phyloP scores from a whole-genome alignment of 2,329 filamentous ascomycete species.

The Exophiala dermatitidis region DNA sequence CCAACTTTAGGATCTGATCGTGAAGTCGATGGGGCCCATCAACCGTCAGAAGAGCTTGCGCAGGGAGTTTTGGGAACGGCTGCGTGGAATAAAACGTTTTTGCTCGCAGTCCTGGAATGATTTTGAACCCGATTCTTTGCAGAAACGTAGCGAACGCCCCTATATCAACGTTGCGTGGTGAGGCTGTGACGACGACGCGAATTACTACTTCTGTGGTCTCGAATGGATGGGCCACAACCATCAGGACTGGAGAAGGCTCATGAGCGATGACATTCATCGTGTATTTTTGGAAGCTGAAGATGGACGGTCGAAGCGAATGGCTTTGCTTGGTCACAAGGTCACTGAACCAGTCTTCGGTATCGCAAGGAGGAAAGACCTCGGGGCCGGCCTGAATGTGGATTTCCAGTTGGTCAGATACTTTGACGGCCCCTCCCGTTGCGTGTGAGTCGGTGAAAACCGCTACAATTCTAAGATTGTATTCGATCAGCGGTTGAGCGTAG shows the following conservation, averaged over 20 bases:
- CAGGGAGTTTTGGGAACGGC: conserved; percentile 1
- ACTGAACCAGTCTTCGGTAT: background rate
- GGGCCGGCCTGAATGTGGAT: background rate
- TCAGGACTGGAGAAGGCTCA: background rate
- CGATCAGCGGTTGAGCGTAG: background rate
- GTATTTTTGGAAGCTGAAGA: background rate
- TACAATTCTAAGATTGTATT: background rate
- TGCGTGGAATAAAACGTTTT: conserved; percentile 8
- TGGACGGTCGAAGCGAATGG: background rate
- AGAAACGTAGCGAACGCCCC: background rate
- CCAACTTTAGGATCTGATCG: conserved; percentile 3
- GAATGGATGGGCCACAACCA: background rate
- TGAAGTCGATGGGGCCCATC: conserved; percentile 2
- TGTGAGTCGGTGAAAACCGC: background rate
- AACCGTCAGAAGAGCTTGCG: background rate
- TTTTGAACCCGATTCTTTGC: conserved; percentile 3
- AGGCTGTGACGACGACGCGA: background rate
- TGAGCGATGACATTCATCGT: background rate
- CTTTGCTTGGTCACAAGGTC: background rate
- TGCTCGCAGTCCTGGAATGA: background rate
- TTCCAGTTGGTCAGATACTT: background rate
- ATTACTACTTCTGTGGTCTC: background rate
- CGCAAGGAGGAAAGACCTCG: conserved; percentile 1
- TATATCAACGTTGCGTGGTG: background rate
- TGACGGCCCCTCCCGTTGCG: background rate